A percentile compares a stretch with the other conserved stretches of the same genome.
phyloP scores from a whole-genome alignment of 345 rosid genomes.

The Eucalyptus melliodora region DNA sequence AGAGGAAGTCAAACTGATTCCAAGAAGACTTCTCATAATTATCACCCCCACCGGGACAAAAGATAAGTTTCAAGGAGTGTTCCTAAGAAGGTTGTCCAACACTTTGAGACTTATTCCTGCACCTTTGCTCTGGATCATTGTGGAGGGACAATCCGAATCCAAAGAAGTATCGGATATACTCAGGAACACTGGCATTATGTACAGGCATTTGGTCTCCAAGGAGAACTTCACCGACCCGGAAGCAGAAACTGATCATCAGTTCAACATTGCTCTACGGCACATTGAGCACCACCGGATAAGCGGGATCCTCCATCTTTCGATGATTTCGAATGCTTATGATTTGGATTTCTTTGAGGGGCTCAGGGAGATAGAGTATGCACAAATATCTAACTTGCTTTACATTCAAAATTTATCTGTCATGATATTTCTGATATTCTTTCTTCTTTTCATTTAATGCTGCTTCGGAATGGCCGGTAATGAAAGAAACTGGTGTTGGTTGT shows the following conservation, averaged over 20 bases:
- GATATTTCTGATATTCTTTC: not conserved
- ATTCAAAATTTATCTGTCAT: not conserved
- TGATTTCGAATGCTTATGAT: slow-evolving; percentile 62
- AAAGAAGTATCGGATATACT: slow-evolving; percentile 29
- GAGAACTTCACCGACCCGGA: slow-evolving; percentile 44
- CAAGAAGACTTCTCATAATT: slow-evolving; percentile 44
- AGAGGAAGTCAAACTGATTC: not conserved
- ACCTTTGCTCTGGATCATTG: slow-evolving; percentile 80
- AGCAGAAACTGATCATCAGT: slow-evolving; percentile 52
- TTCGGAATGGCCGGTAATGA: not conserved
- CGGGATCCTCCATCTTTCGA: slow-evolving; percentile 83
- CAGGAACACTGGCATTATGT: slow-evolving; percentile 76
- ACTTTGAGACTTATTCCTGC: slow-evolving; percentile 48
- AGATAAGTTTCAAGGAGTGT: slow-evolving; percentile 16
- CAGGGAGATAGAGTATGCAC: slow-evolving; percentile 64
- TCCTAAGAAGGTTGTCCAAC: slow-evolving; percentile 55
- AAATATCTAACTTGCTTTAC: not conserved
- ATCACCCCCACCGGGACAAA: slow-evolving; percentile 44
- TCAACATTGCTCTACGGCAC: slow-evolving; percentile 71
- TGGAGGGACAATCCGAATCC: slow-evolving; percentile 26
- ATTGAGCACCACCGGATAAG: slow-evolving; percentile 63
- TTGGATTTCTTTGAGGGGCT: slow-evolving; percentile 76
- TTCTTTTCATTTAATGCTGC: not conserved
- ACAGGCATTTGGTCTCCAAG: slow-evolving; percentile 56
- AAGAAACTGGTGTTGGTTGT: not conserved